phyloP scores from a whole-genome alignment of 495 filamentous ascomycete species.

The Copromyces sp. region DNA sequence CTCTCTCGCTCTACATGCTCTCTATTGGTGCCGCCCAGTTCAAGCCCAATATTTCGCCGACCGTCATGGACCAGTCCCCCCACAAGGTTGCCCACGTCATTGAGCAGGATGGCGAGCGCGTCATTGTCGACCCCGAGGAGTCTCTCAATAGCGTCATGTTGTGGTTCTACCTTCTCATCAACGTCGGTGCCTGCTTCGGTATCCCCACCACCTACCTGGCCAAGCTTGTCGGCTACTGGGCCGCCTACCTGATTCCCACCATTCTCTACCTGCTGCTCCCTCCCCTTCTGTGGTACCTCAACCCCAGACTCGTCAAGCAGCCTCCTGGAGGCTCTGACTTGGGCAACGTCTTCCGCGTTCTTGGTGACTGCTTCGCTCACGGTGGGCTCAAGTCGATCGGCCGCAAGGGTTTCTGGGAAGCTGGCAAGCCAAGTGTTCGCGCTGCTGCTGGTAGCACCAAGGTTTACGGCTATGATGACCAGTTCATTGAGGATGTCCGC shows the following conservation, averaged over 20 bases:
- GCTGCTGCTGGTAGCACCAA: constrained; percentile 35
- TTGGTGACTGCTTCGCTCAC: constrained; percentile 36
- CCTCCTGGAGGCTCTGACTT: constrained; percentile 45
- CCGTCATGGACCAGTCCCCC: constrained; percentile 66
- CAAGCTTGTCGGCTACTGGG: constrained; percentile 56
- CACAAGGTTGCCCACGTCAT: constrained; percentile 46
- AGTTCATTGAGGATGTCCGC: constrained; percentile 43
- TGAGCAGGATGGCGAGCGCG: constrained; percentile 57
- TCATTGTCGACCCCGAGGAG: constrained; percentile 64
- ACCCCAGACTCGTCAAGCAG: constrained; percentile 36
- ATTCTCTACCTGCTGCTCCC: constrained; percentile 47
- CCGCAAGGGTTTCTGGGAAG: constrained; percentile 47
- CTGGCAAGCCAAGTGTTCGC: constrained; percentile 46
- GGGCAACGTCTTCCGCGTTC: constrained; percentile 43
- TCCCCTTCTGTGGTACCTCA: constrained; percentile 37
- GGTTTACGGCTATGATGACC: constrained; percentile 31
- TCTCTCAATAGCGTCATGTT: constrained; percentile 60
- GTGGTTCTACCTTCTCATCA: constrained; percentile 65
- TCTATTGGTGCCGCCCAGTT: constrained; percentile 48
- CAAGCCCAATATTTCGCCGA: constrained; percentile 57
- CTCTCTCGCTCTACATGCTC: constrained; percentile 45
- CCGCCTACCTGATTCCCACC: constrained; percentile 56
- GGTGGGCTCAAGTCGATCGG: constrained; percentile 43
- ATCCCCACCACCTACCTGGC: constrained; percentile 35
- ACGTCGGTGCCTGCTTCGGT: constrained; percentile 58